Evolutionary conservation across 768 basidiomycete genomes (phyloP).

Genomic region (Steccherinum ochraceum): DNA sequence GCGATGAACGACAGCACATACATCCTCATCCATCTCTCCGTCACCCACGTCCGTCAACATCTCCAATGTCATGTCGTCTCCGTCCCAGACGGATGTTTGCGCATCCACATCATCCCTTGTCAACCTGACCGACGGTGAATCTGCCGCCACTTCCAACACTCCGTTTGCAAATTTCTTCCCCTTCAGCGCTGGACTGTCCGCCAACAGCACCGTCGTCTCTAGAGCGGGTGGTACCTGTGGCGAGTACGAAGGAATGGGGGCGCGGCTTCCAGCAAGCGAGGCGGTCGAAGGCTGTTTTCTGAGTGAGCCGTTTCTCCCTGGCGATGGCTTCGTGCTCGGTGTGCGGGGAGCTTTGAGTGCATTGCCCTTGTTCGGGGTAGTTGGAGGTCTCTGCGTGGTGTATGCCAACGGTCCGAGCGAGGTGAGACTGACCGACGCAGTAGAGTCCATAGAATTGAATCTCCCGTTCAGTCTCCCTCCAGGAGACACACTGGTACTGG

Average conservation of each 20-base stretch:
- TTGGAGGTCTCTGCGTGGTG: conserved; percentile 4
- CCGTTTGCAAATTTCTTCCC: conserved; percentile 7
- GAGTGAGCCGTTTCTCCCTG: neutral
- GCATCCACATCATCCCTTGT: conserved; percentile 17
- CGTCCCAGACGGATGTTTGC: conserved; percentile 36
- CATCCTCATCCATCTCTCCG: conserved; percentile 70
- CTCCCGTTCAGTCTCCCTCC: neutral
- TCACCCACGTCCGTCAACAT: conserved; percentile 72
- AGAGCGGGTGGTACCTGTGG: neutral
- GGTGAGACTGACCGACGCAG: conserved; percentile 1
- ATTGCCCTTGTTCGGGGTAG: conserved; percentile 12
- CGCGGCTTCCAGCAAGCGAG: neutral
- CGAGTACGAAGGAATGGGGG: neutral
- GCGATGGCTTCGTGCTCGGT: conserved; percentile 9
- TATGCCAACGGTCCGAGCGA: neutral
- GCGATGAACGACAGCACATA: conserved; percentile 23
- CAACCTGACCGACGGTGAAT: conserved; percentile 24
- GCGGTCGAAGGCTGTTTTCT: neutral
- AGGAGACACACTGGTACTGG: neutral
- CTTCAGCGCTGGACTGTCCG: conserved; percentile 11
- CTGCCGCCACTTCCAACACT: conserved; percentile 7
- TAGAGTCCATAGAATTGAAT: neutral
- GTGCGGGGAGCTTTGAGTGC: conserved; percentile 15
- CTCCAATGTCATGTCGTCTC: conserved; percentile 59
- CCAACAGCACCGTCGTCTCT: conserved; percentile 7